Evolutionary conservation across 2,329 filamentous ascomycete genomes (phyloP).

Genomic region (Hymenoscyphus occultus): DNA sequence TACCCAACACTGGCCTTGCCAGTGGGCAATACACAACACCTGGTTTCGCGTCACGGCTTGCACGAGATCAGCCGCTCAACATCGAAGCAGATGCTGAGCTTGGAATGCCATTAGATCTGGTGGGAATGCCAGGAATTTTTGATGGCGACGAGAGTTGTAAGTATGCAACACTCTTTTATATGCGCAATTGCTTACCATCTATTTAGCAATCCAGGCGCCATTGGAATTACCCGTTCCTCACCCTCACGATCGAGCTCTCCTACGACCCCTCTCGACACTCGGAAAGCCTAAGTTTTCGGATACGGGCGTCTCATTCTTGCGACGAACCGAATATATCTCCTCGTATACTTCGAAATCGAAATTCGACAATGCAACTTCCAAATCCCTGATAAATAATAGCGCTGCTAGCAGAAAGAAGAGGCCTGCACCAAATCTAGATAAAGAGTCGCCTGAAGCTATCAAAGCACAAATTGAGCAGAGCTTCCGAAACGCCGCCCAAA

Average conservation of each 20-base stretch:
- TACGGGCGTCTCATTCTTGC: conserved; percentile 84
- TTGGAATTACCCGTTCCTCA: conserved; percentile 69
- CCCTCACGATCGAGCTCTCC: conserved; percentile 77
- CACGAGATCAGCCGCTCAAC: conserved; percentile 87
- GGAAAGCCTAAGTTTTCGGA: conserved; percentile 78
- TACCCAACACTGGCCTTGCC: conserved; percentile 86
- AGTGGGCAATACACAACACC: conserved; percentile 87
- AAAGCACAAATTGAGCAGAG: conserved; percentile 64
- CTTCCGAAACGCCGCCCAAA: conserved; percentile 53
- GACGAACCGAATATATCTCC: conserved; percentile 93
- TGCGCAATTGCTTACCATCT: conserved; percentile 25
- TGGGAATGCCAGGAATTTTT: conserved; percentile 92
- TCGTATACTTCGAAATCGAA: conserved; percentile 50
- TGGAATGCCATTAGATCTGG: conserved; percentile 93
- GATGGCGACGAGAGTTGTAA: conserved; percentile 91
- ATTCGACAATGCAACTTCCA: conserved; percentile 52
- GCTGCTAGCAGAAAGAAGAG: conserved; percentile 38
- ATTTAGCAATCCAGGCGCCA: conserved; percentile 75
- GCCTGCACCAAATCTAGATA: conserved; percentile 49
- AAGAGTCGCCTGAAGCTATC: conserved; percentile 63
- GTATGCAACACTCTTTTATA: conserved; percentile 33
- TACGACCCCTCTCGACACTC: conserved; percentile 78
- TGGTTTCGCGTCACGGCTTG: conserved; percentile 83
- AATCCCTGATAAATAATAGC: conserved; percentile 45
- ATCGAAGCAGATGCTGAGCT: conserved; percentile 97